These are phyloP conservation scores for Coemansia biformis DNA, from an alignment of 192 early-diverging fungal genomes.

Conservation along the genomic window DNA sequence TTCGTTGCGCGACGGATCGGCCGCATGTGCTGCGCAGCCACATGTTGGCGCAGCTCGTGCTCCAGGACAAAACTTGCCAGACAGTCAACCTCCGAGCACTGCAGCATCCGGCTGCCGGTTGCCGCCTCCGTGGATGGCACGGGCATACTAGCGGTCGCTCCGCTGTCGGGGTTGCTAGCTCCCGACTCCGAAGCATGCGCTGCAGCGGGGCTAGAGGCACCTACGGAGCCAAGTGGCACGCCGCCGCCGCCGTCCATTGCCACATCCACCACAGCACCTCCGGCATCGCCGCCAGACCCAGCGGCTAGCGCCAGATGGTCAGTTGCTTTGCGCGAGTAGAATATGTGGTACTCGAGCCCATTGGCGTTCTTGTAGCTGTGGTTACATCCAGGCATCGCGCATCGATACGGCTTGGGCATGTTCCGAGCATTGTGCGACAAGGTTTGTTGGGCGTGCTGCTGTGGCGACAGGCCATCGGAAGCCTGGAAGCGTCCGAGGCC, in stretches of 20 bases:
- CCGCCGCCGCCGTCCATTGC: not conserved
- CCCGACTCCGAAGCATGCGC: no score
- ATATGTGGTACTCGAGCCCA: slow-evolving; percentile 75
- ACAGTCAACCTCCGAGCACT: slow-evolving; percentile 43
- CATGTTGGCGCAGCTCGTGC: slow-evolving; percentile 33
- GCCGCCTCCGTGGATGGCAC: not conserved
- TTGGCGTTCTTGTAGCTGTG: slow-evolving; percentile 80
- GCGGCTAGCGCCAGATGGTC: slow-evolving; percentile 23
- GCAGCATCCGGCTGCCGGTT: slow-evolving; percentile 5
- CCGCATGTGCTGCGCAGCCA: slow-evolving; percentile 28
- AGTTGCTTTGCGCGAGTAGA: slow-evolving; percentile 53
- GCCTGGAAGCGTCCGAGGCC: no score
- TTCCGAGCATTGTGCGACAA: no score
- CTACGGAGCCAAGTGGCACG: no score
- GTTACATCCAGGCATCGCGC: slow-evolving; percentile 60
- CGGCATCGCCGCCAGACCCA: not conserved
- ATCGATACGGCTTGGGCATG: slow-evolving; percentile 56
- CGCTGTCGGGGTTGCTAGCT: no score
- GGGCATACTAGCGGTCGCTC: no score
- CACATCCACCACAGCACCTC: not conserved
- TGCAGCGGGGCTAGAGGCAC: no score
- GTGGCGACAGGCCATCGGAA: no score
- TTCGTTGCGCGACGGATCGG: slow-evolving; percentile 42
- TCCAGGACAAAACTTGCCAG: slow-evolving; percentile 21
- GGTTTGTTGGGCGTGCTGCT: not conserved